Conservation (phyloP, 495 filamentous ascomycete genomes). For the Terfezia claveryi region DNA sequence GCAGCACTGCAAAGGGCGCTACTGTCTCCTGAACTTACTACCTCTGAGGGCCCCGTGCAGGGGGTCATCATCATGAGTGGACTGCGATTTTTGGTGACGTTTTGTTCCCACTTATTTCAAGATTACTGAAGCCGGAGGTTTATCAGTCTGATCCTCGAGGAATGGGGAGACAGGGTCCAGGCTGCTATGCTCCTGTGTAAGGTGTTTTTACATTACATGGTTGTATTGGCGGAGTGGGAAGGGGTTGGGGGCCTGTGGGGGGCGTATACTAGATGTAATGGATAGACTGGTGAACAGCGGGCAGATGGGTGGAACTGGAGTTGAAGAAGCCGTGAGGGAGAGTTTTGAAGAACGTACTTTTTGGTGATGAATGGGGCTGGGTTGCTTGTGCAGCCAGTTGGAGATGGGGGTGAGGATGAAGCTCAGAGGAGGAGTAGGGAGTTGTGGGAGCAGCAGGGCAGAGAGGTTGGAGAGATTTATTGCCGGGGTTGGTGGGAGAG, state of each 20-base stretch:
- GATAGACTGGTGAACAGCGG: conserved; percentile 93
- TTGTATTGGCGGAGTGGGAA: conserved; percentile 59
- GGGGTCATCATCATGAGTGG: conserved; percentile 56
- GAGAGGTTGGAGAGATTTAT: conserved; percentile 70
- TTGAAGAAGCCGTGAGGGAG: conserved; percentile 90
- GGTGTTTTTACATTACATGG: conserved; percentile 85
- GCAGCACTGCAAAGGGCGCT: conserved; percentile 71
- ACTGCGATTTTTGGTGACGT: conserved; percentile 85
- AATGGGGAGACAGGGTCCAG: conserved; percentile 89
- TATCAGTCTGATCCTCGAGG: conserved; percentile 79
- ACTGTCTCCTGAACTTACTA: conserved; percentile 55
- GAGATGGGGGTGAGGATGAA: conserved; percentile 9
- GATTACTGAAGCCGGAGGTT: conserved; percentile 82
- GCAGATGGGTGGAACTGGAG: conserved; percentile 37
- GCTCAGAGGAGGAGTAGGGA: conserved; percentile 24
- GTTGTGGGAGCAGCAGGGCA: conserved; percentile 61
- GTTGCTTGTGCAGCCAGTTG: conserved; percentile 47
- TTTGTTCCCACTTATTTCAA: conserved; percentile 77
- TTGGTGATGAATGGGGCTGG: conserved; percentile 86
- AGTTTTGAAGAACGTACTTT: conserved; percentile 88
- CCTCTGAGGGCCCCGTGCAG: conserved; percentile 31
- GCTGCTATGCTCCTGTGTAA: conserved; percentile 81
- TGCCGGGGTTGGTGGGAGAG: conserved; percentile 41
- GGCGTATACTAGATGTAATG: conserved; percentile 84
- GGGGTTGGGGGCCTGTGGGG: conserved; percentile 91